Evolutionary conservation across 1,284 basidiomycete species (phyloP), one percentile per base, ranked within the genome.

Genomic region (Trametes sp.): DNA sequence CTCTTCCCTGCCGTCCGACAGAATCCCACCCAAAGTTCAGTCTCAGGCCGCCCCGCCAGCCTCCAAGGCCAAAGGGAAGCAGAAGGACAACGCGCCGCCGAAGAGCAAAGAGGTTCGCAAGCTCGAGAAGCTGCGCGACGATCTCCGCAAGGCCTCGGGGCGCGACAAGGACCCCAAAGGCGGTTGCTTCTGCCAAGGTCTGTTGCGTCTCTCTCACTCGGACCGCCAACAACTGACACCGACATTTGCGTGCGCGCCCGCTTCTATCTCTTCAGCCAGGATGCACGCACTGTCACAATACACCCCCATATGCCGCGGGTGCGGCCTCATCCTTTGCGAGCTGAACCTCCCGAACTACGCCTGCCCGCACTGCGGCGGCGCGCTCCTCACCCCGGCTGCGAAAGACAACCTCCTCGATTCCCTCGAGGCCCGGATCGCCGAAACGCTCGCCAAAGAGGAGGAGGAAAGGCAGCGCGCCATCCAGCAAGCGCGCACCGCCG

Each of bases 151-250:
- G 26, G 53, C 65, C 46, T 54, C 62, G 21, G 75, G 77, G 1
- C 71, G 49, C n/a, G 69, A 76, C 41, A 81, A 75, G 63, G 87
- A 88, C 72, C 80, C 84, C 0, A 82, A 81, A 41, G 84, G 85
- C 2, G 87, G 87, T 0, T 91, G 88, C 70, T 91, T 89, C 70
- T 91, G 89, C 69, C 84, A 84, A 79, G 87, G 88, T 87, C 63
- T 50, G 73, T 67, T 13, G 13, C 21, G 2, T 44, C 29, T 11
- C 31, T 23, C 24, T 13, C 9, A 6, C 42, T 13, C 41, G 11
- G 42, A 45, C n/a, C 8, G 5, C 13, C 42, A 6, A 11, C 14
- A 6, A 26, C 16, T 13, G 13, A 26, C 10, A 6, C 16, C 6
- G 38, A 19, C 14, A 14, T 19, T 14, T 28, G 5, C 4, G 4